Evolutionary conservation across 805 yeast species (phyloP).

Genomic region (Kazachstania bromeliacearum): DNA sequence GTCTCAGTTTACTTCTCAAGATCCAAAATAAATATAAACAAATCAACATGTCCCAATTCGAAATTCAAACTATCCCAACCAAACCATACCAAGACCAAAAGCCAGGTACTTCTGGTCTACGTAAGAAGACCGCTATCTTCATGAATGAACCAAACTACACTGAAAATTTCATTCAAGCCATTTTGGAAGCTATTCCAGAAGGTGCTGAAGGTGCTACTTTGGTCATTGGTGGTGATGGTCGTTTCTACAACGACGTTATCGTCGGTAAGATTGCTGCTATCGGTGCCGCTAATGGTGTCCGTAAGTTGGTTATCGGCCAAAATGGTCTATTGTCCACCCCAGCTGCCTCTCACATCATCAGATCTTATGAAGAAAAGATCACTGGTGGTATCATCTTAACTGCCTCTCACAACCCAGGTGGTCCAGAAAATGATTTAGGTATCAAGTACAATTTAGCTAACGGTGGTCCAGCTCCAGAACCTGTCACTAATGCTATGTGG

Average conservation of each 20-base stretch:
- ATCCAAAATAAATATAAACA: background rate
- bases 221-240: constrained; percentile 96
- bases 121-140: constrained; percentile 84
- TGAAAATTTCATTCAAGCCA: constrained; percentile 88
- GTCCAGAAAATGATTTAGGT: constrained; percentile 85
- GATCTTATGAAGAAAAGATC: constrained; percentile 48
- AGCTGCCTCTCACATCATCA: constrained; percentile 88
- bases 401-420: constrained; percentile 97
- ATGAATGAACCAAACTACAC: constrained; percentile 65
- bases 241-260: constrained; percentile 77
- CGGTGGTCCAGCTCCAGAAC: constrained; percentile 98
- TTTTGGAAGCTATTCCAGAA: constrained; percentile 81
- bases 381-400: constrained; percentile 96
- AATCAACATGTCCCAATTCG: background rate
- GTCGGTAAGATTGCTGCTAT: constrained; percentile 74
- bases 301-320: constrained; percentile 77
- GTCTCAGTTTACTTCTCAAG: background rate
- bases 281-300: constrained; percentile 86
- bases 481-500: constrained; percentile 81
- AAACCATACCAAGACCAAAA: constrained; percentile 82
- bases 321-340: constrained; percentile 88
- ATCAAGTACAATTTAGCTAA: constrained; percentile 90
- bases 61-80: constrained; percentile 41
- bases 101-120: constrained; percentile 95
- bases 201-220: constrained; percentile 65